Evolutionary conservation across 164 flowering plant genomes (phyloP).

Genomic region (Brasenia schreberi): DNA sequence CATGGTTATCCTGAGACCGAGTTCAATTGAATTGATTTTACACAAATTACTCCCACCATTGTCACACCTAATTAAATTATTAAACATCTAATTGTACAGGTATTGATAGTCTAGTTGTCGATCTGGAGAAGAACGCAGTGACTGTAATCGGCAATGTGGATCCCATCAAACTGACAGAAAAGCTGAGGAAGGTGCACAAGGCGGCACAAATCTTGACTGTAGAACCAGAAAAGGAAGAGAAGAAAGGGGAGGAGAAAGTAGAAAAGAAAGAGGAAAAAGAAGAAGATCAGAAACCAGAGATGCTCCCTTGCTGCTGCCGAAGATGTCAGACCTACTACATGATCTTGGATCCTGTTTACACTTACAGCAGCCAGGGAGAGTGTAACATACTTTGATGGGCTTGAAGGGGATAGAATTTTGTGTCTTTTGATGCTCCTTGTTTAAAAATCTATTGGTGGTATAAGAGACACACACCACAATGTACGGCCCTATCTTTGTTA

Average conservation of each 20-base stretch:
- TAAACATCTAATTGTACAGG: slow-evolving; percentile 10
- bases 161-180: slow-evolving; percentile 13
- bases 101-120: slow-evolving; percentile 15
- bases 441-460: too few relatives aligned
- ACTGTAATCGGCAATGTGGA: slow-evolving; percentile 29
- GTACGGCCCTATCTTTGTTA: too few relatives aligned
- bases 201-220: slow-evolving; percentile 21
- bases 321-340: neutral
- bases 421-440: too few relatives aligned
- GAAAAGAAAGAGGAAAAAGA: neutral
- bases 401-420: too few relatives aligned
- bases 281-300: neutral
- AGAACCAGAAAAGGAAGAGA: slow-evolving; percentile 19
- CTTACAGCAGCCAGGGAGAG: too few relatives aligned
- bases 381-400: too few relatives aligned
- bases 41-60: too few relatives aligned
- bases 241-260: slow-evolving; percentile 8
- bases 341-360: too few relatives aligned
- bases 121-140: slow-evolving; percentile 16
- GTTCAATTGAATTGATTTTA: too few relatives aligned
- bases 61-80: too few relatives aligned
- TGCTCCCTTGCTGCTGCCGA: neutral
- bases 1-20: too few relatives aligned
- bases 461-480: too few relatives aligned
- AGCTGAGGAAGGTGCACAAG: slow-evolving; percentile 15